phyloP scores from a whole-genome alignment of 192 early-diverging fungal genomes.

The Backusella sp. region DNA sequence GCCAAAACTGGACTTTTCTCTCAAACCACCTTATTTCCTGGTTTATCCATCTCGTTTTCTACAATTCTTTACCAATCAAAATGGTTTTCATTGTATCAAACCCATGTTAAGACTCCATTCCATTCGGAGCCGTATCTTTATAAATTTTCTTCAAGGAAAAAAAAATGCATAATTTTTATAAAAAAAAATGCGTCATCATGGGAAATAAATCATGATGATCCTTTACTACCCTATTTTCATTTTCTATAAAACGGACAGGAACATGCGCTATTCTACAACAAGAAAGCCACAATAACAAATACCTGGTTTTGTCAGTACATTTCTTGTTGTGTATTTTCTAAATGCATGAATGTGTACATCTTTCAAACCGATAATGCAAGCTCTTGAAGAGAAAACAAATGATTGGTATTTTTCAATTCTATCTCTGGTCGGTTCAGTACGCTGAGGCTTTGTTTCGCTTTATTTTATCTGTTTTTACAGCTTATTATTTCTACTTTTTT shows the following conservation, averaged over 20 bases:
- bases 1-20: background rate
- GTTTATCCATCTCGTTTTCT: background rate
- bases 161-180: background rate
- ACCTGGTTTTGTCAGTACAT: background rate
- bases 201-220: background rate
- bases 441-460: background rate
- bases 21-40: background rate
- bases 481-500: background rate
- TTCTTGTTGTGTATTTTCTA: background rate
- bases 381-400: background rate
- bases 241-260: background rate
- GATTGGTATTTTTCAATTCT: background rate
- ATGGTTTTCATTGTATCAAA: background rate
- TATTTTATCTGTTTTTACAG: background rate
- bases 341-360: background rate
- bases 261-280: background rate
- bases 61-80: background rate
- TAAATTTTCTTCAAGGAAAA: background rate
- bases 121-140: background rate
- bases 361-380: background rate
- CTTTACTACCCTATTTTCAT: background rate
- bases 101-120: background rate
- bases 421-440: background rate
- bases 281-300: background rate
- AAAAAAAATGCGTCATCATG: background rate